Percentiles rank a stretch among this genome's conserved stretches.
Evolutionary conservation across 495 filamentous ascomycete species (phyloP).

Genomic region (Haplographium delicatum): DNA sequence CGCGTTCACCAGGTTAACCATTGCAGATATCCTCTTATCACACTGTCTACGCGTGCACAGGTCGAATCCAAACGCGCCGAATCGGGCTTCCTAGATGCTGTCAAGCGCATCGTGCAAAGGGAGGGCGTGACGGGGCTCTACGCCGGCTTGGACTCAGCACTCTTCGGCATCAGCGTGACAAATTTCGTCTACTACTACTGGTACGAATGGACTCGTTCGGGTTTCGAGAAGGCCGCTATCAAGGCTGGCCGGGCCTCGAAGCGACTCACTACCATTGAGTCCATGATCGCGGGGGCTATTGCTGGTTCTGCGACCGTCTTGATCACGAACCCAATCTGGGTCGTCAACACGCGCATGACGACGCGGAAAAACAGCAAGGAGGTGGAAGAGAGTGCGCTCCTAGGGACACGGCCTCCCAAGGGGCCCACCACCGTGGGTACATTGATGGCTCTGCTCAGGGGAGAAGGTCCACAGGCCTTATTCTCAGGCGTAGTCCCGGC

Average conservation of each 20-base stretch:
- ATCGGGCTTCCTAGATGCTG: conserved; percentile 71
- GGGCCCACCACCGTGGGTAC: conserved; percentile 73
- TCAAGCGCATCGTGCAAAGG: conserved; percentile 80
- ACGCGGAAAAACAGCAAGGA: conserved; percentile 64
- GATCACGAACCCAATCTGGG: conserved; percentile 97
- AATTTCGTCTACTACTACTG: conserved; percentile 99
- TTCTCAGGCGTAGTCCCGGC: conserved; percentile 93
- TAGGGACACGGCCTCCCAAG: conserved; percentile 30
- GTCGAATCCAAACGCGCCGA: conserved; percentile 93
- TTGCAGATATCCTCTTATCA: conserved; percentile 86
- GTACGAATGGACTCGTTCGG: conserved; percentile 94
- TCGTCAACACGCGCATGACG: conserved; percentile 97
- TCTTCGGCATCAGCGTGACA: conserved; percentile 96
- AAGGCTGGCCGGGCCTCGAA: conserved; percentile 70
- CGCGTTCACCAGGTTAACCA: too few relatives aligned
- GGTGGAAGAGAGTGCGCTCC: conserved; percentile 32
- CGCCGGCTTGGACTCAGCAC: conserved; percentile 78
- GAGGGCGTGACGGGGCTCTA: conserved; percentile 88
- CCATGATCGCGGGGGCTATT: conserved; percentile 92
- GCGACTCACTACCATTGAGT: conserved; percentile 83
- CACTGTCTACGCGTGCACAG: conserved; percentile 94
- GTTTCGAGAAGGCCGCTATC: conserved; percentile 76
- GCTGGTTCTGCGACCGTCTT: conserved; percentile 92
- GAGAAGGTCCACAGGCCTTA: conserved; percentile 77
- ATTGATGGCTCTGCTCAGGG: conserved; percentile 64